Evolutionary conservation across 1,139 yeast species (phyloP).

Genomic region (Candida freyschussii): DNA sequence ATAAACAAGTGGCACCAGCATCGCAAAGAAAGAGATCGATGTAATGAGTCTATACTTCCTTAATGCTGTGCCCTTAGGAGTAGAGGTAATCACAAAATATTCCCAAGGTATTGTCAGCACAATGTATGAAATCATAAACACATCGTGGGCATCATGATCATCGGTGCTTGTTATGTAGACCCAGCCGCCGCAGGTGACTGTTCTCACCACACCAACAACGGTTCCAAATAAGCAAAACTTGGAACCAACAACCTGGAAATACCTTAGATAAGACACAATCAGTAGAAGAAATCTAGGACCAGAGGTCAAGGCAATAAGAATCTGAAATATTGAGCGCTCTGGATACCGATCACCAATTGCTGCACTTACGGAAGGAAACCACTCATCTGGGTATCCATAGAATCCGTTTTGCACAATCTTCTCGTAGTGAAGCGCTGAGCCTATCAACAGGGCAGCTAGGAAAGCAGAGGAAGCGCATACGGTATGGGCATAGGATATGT

Average conservation of each 20-base stretch:
- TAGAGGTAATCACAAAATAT: constrained; percentile 50
- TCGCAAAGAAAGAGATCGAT: constrained; percentile 59
- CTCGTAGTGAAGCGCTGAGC: constrained; percentile 68
- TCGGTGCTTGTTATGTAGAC: constrained; percentile 95
- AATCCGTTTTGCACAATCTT: constrained; percentile 85
- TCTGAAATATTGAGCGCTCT: constrained; percentile 87
- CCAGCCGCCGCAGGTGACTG: constrained; percentile 98
- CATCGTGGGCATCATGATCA: constrained; percentile 94
- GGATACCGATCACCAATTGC: constrained; percentile 97
- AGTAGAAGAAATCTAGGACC: constrained; percentile 83
- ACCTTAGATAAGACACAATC: constrained; percentile 36
- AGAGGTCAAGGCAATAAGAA: constrained; percentile 68
- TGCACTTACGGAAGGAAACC: constrained; percentile 98
- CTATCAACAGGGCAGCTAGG: constrained; percentile 66
- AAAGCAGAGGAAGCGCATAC: constrained; percentile 70
- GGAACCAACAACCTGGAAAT: constrained; percentile 21
- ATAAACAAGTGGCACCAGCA: constrained; percentile 76
- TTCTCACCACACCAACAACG: constrained; percentile 66
- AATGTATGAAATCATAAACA: constrained; percentile 88
- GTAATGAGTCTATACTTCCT: constrained; percentile 50
- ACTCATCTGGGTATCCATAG: constrained; percentile 92
- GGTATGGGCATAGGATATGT: constrained; percentile 68
- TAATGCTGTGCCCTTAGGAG: constrained; percentile 46
- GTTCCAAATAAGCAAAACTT: constrained; percentile 33
- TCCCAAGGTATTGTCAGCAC: constrained; percentile 93